These are phyloP conservation scores for Blastobotrys americana DNA, from an alignment of 805 yeast species.

Conservation along the genomic window DNA sequence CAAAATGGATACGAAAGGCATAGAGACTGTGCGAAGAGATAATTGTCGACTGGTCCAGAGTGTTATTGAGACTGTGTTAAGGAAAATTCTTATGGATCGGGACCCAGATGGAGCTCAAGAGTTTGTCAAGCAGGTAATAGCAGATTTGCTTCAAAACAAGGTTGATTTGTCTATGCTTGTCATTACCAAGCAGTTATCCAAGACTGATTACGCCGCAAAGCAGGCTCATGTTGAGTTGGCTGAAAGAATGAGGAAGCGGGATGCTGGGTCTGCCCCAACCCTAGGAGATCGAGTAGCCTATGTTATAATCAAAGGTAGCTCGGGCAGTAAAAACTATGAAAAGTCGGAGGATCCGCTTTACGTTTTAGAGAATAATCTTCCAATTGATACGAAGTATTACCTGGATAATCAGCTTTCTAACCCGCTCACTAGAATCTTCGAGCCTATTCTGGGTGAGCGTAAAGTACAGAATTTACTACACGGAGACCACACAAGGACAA, in stretches of 20 bases:
- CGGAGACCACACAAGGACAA: conserved; percentile 78
- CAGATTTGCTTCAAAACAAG: conserved; percentile 82
- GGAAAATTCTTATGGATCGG: conserved; percentile 76
- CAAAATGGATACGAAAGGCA: conserved; percentile 97
- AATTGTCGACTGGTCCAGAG: conserved; percentile 91
- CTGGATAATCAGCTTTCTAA: conserved; percentile 87
- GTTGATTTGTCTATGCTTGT: conserved; percentile 90
- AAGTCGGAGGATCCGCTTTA: conserved; percentile 95
- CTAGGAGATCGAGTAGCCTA: conserved; percentile 98
- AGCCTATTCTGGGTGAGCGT: conserved; percentile 85
- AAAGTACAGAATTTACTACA: conserved; percentile 71
- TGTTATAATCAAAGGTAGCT: conserved; percentile 77
- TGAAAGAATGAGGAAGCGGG: conserved; percentile 92
- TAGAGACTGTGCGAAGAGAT: conserved; percentile 97
- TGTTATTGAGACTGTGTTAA: conserved; percentile 86
- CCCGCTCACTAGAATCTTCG: conserved; percentile 88
- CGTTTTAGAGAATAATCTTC: conserved; percentile 84
- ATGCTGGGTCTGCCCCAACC: conserved; percentile 94
- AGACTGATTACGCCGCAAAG: conserved; percentile 87
- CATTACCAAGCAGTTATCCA: conserved; percentile 84
- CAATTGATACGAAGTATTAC: conserved; percentile 91
- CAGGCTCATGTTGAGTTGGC: conserved; percentile 97
- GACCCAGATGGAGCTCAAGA: conserved; percentile 78
- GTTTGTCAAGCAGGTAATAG: conserved; percentile 80
- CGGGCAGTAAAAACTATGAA: conserved; percentile 79